These are phyloP conservation scores for Diplodia sapinea DNA, from an alignment of 2,329 filamentous ascomycete species.

Conservation along the genomic window DNA sequence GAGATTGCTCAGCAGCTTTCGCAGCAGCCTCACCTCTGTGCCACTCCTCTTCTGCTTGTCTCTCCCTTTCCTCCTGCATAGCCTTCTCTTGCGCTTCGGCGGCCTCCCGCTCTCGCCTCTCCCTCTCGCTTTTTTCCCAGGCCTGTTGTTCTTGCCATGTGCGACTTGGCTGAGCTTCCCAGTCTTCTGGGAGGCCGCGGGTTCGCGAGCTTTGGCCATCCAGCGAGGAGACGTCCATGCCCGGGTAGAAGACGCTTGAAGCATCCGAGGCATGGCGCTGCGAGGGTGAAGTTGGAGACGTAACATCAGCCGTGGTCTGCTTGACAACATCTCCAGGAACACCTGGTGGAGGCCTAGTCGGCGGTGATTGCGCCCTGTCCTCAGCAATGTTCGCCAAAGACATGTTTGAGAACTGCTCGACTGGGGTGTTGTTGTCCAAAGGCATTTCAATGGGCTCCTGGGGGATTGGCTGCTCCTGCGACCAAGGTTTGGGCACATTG, in stretches of 20 bases:
- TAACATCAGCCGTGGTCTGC: background rate
- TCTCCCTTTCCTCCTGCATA: conserved; percentile 37
- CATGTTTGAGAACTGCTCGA: conserved; percentile 48
- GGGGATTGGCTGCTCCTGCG: conserved; percentile 38
- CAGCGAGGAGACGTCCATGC: conserved; percentile 40
- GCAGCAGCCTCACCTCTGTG: conserved; percentile 35
- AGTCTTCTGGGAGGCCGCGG: conserved; percentile 35
- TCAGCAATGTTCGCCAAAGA: conserved; percentile 40
- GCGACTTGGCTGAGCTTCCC: conserved; percentile 32
- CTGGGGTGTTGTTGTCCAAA: conserved; percentile 49
- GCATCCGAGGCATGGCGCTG: conserved; percentile 37
- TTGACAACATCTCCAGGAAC: background rate
- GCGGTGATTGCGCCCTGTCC: conserved; percentile 32
- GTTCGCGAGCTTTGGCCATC: conserved; percentile 40
- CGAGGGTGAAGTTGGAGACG: background rate
- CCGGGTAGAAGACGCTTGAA: conserved; percentile 41
- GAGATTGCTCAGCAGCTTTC: conserved; percentile 32
- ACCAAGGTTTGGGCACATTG: conserved; percentile 49
- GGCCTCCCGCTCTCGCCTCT: conserved; percentile 38
- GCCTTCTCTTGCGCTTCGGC: conserved; percentile 36
- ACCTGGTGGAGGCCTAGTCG: background rate
- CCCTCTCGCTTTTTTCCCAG: conserved; percentile 40
- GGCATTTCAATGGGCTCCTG: conserved; percentile 51
- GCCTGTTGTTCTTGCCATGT: conserved; percentile 44
- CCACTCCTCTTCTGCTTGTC: conserved; percentile 39